Evolutionary conservation across 257 asterid species (phyloP).

Genomic region (Rhazya stricta): DNA sequence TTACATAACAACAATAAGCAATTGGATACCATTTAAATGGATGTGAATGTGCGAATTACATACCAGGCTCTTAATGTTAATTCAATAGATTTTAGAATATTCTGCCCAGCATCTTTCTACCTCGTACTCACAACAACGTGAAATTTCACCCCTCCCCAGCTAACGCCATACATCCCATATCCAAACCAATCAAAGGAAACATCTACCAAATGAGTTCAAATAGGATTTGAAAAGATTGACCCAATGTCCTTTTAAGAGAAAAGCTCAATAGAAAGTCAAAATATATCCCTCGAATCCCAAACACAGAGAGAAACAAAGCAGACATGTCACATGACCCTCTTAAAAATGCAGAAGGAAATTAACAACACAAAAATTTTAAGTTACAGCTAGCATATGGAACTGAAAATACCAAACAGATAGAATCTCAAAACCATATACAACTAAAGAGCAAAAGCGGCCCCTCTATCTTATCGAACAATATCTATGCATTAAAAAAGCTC

Average conservation of each 20-base stretch:
- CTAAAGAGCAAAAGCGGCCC: not conserved
- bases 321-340: not conserved
- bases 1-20: not conserved
- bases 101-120: not conserved
- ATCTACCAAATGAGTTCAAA: not conserved
- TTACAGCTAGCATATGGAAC: not conserved
- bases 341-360: not conserved
- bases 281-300: not conserved
- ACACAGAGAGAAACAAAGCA: not conserved
- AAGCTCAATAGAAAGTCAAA: not conserved
- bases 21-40: not conserved
- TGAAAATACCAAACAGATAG: not conserved
- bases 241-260: not conserved
- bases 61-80: no score
- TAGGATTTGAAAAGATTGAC: not conserved
- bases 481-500: not conserved
- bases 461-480: not conserved
- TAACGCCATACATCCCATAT: not conserved
- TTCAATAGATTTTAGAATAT: not conserved
- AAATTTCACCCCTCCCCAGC: not conserved
- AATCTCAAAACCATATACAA: not conserved
- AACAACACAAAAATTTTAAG: not conserved
- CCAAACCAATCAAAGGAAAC: not conserved
- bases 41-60: not conserved
- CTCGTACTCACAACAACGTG: no score